These are phyloP conservation scores for Calonectria pseudoturangicola DNA, from an alignment of 2,329 filamentous ascomycete species.

Conservation along the genomic window DNA sequence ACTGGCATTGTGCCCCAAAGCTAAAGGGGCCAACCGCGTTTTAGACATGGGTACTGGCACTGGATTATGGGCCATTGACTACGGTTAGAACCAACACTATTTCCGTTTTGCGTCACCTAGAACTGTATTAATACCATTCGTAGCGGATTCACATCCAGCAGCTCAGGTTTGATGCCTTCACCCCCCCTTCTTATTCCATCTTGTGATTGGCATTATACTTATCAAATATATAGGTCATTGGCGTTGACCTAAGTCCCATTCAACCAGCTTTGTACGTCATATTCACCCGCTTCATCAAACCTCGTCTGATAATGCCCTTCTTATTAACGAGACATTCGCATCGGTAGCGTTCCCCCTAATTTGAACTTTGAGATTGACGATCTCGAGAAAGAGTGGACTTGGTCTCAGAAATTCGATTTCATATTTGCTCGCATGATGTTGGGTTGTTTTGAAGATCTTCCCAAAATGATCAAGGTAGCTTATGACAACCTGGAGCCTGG, in stretches of 20 bases:
- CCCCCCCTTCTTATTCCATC: background rate
- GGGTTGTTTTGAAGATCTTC: constrained; percentile 51
- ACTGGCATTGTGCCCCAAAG: constrained; percentile 48
- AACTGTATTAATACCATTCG: background rate
- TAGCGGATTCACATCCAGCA: constrained; percentile 46
- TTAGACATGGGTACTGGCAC: constrained; percentile 59
- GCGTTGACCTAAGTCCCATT: constrained; percentile 60
- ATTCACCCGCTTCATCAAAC: background rate
- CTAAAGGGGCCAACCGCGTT: constrained; percentile 48
- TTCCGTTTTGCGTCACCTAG: rapidly evolving
- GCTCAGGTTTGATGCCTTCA: constrained; percentile 41
- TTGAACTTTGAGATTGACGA: constrained; percentile 66
- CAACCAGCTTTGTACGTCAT: constrained; percentile 56
- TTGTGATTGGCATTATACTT: background rate
- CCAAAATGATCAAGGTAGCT: constrained; percentile 21
- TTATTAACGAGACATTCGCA: background rate
- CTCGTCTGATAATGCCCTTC: background rate
- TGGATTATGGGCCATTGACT: constrained; percentile 59
- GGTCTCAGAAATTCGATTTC: constrained; percentile 58
- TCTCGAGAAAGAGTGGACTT: constrained; percentile 60
- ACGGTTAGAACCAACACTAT: constrained; percentile 13
- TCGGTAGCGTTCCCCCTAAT: constrained; percentile 63
- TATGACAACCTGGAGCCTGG: constrained; percentile 53
- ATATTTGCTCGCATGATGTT: constrained; percentile 59
- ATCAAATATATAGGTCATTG: constrained; percentile 46